phyloP scores from a whole-genome alignment of 768 basidiomycete species.

The Hemileccinum impolitum region DNA sequence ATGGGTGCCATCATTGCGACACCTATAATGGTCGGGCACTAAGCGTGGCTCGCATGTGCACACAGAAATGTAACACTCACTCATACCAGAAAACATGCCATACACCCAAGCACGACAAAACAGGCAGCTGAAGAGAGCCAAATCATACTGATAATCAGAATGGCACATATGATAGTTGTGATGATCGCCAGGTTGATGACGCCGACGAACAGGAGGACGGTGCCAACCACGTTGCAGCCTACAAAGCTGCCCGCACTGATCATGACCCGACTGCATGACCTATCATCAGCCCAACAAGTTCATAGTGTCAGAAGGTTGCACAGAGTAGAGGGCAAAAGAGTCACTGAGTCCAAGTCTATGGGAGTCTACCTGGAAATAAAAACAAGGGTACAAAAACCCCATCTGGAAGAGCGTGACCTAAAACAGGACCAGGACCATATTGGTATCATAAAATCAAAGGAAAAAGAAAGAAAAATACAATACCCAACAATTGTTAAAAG shows the following conservation, averaged over 20 bases:
- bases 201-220: constrained; percentile 39
- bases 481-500: too few relatives aligned
- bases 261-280: constrained; percentile 43
- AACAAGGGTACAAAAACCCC: constrained; percentile 48
- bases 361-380: constrained; percentile 57
- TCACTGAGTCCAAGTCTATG: constrained; percentile 44
- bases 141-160: constrained; percentile 35
- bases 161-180: constrained; percentile 29
- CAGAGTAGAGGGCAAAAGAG: constrained; percentile 54
- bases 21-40: constrained; percentile 19
- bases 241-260: constrained; percentile 48
- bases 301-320: constrained; percentile 13
- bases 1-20: constrained; percentile 40
- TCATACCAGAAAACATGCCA: constrained; percentile 36
- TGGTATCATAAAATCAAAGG: too few relatives aligned
- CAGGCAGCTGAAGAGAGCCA: constrained; percentile 34
- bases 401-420: constrained; percentile 31
- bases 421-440: neutral
- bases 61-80: too few relatives aligned
- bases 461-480: too few relatives aligned
- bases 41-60: too few relatives aligned
- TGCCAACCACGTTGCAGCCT: constrained; percentile 44
- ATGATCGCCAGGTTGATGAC: constrained; percentile 42
- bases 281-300: neutral
- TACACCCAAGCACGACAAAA: constrained; percentile 40